phyloP scores from a whole-genome alignment of 106 monocot species.

The Dendrobium catenatum region DNA sequence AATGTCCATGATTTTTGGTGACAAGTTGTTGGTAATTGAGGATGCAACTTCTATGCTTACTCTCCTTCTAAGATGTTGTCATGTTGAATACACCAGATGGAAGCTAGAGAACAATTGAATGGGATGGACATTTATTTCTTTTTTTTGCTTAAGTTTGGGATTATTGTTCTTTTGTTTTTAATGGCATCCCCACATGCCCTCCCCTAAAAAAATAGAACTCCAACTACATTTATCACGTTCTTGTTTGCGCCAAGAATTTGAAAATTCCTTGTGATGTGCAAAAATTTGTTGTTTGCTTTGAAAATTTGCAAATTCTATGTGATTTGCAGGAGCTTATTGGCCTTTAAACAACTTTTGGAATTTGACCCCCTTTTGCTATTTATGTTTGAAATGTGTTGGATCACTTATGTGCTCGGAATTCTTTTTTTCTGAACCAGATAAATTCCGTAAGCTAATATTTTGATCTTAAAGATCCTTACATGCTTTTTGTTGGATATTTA shows the following conservation, averaged over 20 bases:
- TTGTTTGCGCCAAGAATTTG: background rate
- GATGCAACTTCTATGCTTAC: background rate
- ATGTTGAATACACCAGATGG: background rate
- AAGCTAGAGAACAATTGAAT: background rate
- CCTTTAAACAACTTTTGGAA: background rate
- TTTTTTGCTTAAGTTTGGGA: background rate
- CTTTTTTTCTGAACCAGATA: too few species aligned
- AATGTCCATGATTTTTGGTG: background rate
- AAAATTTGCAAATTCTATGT: background rate
- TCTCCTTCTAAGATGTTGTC: background rate
- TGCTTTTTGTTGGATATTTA: background rate
- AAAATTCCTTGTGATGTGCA: background rate
- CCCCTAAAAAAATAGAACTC: too few species aligned
- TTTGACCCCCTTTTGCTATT: background rate
- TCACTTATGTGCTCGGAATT: background rate
- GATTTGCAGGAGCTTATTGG: background rate
- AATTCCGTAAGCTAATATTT: background rate
- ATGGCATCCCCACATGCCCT: too few species aligned
- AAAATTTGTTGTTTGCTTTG: background rate
- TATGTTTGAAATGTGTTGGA: background rate
- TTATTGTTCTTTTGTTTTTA: background rate
- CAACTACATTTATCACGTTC: too few species aligned
- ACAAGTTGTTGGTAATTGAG: background rate
- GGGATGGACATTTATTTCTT: background rate
- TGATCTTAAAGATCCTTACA: background rate